phyloP scores from a whole-genome alignment of 1,139 yeast genomes.

The Saccharomyces uvarum region DNA sequence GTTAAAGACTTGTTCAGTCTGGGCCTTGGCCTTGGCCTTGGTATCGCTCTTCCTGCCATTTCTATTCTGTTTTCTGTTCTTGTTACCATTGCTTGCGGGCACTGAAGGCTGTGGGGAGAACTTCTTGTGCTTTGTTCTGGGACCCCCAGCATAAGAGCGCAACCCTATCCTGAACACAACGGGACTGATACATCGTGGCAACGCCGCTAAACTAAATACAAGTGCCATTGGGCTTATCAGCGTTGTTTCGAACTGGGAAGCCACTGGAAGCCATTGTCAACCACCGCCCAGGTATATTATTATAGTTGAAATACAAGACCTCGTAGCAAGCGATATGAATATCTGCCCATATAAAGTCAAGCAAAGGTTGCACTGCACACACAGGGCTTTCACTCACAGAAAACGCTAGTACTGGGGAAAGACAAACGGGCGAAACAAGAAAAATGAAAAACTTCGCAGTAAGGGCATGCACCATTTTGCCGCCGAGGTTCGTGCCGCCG shows the following conservation, averaged over 20 bases:
- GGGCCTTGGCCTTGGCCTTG: not conserved
- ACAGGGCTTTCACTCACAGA: no score
- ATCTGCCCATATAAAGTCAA: no score
- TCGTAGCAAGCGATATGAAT: no score
- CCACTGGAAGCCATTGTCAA: not conserved
- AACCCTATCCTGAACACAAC: not conserved
- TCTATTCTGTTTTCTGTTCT: not conserved
- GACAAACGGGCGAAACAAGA: not conserved
- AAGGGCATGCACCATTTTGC: not conserved
- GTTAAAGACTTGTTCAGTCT: not conserved
- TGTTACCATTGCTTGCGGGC: not conserved
- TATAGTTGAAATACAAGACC: not conserved
- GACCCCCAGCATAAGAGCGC: not conserved
- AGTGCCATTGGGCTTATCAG: not conserved
- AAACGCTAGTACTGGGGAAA: not conserved
- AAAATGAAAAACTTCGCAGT: not conserved
- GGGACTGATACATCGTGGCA: not conserved
- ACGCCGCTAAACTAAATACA: not conserved
- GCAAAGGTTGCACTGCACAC: no score
- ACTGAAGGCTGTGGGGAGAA: not conserved
- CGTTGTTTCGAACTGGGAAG: not conserved
- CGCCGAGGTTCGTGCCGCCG: not conserved
- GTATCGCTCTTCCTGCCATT: not conserved
- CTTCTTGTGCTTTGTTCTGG: not conserved
- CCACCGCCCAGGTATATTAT: not conserved